Evolutionary conservation across 371 early-diverging fungal species (phyloP), one percentile per base, ranked within the genome.

Genomic region (Mortierella sp.): DNA sequence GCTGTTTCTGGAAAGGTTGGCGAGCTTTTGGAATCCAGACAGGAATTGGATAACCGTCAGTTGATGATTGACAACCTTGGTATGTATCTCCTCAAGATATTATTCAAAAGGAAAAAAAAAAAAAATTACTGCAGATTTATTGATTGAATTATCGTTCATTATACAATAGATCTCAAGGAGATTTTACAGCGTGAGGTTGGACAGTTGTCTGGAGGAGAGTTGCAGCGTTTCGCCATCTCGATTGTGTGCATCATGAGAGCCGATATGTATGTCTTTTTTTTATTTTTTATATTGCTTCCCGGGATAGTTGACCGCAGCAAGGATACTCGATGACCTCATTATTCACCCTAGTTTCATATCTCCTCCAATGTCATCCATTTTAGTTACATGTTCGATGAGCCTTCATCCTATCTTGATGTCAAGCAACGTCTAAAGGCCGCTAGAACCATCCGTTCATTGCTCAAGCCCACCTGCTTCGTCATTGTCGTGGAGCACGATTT

Each of bases 401-500:
- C 99, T 62, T 98, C 99, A 32, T 95, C 95, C 61, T 99, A 98
- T 84, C 88, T 99, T 76, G 99, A 99, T 89, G 99, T 99, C 57
- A 99, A 98, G 93, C 99, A 99, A 89, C 95, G 99, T 88, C 86
- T 99, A 83, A 96, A 97, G 68, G 99, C 98, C 70, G 99, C 99
- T 61, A 89, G 90, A 55, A 96, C 96, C 53, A 99, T 99, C 82
- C 95, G 99, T 64, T 89, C 93, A 40, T 86, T 99, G 68, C 87
- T 97, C 49, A 71, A 84, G 47, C 88, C 88, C 58, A 91, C 84
- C 22, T 91, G 91, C 70, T 99, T 98, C 85, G 96, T 99, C 58
- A 95, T 99, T 83, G 96, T 95, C 72, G 99, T 99, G 34, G 99
- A 99, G 91, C 99, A 99, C 94, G 99, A 99, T 95, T 90, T 99